Percentiles rank a stretch among this genome's conserved stretches.
phyloP scores from a whole-genome alignment of 306 rosid genomes.

The Hylodesmum podocarpum region DNA sequence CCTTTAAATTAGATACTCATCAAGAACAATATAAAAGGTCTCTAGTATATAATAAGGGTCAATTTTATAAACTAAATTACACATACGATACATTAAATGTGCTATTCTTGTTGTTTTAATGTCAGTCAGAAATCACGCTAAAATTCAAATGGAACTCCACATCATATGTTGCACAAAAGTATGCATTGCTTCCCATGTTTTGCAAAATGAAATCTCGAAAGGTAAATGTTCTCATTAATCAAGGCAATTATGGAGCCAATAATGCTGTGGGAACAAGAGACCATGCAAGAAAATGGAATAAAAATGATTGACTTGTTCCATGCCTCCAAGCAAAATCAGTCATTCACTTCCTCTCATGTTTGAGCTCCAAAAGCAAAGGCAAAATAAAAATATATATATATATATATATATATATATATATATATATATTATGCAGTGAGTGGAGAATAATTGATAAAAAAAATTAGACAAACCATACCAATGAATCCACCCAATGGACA shows the following conservation, averaged over 20 bases:
- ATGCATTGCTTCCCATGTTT: not conserved
- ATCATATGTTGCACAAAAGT: not conserved
- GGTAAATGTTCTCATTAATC: not conserved
- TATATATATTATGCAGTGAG: too few species aligned
- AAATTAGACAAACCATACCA: constrained; percentile 51
- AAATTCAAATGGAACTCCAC: constrained; percentile 3
- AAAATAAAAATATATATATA: not conserved
- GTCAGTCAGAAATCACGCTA: not conserved
- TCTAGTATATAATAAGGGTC: not conserved
- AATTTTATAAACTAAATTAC: not conserved
- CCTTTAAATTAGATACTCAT: not conserved
- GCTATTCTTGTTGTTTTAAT: not conserved
- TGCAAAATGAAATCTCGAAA: not conserved
- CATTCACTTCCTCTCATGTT: not conserved
- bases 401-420: too few species aligned
- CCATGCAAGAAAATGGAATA: not conserved
- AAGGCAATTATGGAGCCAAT: not conserved
- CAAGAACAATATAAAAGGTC: not conserved
- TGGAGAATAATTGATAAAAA: not conserved
- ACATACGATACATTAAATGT: not conserved
- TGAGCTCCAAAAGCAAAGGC: constrained; percentile 8
- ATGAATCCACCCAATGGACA: constrained; percentile 66
- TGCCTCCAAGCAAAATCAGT: not conserved
- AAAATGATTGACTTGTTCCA: not conserved
- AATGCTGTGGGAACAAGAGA: not conserved